Evolutionary conservation across 2,329 filamentous ascomycete genomes (phyloP), one percentile per base, ranked within the genome.

Genomic region (Juglanconis sp.): DNA sequence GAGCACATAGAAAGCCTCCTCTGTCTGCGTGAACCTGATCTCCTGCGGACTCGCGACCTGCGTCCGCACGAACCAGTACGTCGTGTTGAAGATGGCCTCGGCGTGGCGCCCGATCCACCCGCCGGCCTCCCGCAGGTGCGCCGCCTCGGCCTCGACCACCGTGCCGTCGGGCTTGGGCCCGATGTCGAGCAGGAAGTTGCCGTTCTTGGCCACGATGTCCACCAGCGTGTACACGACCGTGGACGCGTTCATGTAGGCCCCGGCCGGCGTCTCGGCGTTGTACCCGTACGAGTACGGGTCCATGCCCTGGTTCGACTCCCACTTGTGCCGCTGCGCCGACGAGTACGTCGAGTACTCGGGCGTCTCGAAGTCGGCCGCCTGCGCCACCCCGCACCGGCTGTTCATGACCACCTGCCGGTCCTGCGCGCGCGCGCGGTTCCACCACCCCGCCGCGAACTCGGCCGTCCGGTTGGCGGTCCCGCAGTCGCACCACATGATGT

Each of bases 241-340:
- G 7, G 68, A 72, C 0, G 82, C 79, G 47, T 79, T 83, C 77
- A 86, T 81, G 67, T 85, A 85, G 9, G 72, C 73, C 1, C 65
- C 67, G 1, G 71, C 66, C 0, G 78, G 74, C 0, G 83, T 87
- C 1, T 81, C 82, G 6, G 78, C 73, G 67, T 87, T 86, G 70
- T 81, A 87, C 3, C 83, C 84, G 65, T 86, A 87, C 63, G 74
- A 78, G 65, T 76, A 86, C 0, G 84, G 83, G 65, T 87, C 84
- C 80, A 87, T 83, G 42, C 84, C 84, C 47, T 76, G 76, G 69
- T 80, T 87, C 46, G 73, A 79, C 70, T 87, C 84, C 83, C 83
- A 87, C 69, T 87, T 86, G 34, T 81, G 74, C 36, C 73, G 68
- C 68, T 84, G 81, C 8, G 79, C 76, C 3, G 77, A 74, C 3